Conservation (phyloP, 352 stramenopile species). For the Phytopythium delawarense region DNA sequence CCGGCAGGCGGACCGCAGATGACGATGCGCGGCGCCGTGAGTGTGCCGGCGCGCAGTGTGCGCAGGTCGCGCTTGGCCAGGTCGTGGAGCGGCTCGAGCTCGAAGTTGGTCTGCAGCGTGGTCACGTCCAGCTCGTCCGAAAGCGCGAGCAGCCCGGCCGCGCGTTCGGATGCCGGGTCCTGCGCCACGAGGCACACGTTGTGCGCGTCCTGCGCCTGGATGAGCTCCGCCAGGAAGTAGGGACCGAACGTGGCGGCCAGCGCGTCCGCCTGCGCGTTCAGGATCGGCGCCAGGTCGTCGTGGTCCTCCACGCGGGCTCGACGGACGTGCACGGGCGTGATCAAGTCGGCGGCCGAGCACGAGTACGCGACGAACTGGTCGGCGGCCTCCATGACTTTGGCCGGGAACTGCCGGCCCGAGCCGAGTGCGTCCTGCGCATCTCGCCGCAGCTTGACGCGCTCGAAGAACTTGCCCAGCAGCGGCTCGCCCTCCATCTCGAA, state of each 20-base stretch:
- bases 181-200: constrained; percentile 84
- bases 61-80: constrained; percentile 40
- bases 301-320: constrained; percentile 77
- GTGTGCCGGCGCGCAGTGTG: constrained; percentile 11
- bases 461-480: constrained; percentile 57
- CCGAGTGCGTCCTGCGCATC: neutral
- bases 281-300: constrained; percentile 72
- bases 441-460: constrained; percentile 20
- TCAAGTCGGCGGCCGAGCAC: constrained; percentile 25
- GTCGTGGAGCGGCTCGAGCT: constrained; percentile 77
- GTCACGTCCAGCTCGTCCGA: constrained; percentile 83
- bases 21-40: constrained; percentile 62
- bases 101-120: constrained; percentile 81
- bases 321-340: constrained; percentile 47
- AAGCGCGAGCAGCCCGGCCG: constrained; percentile 76
- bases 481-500: constrained; percentile 47
- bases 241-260: constrained; percentile 80
- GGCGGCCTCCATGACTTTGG: constrained; percentile 34
- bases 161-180: constrained; percentile 22
- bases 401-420: constrained; percentile 18
- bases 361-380: constrained; percentile 50
- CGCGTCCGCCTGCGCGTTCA: constrained; percentile 50
- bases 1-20: constrained; percentile 88
- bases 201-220: constrained; percentile 80
- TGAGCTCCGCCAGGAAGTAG: constrained; percentile 92